Base-by-base conservation (phyloP, 163 green algal species). In the Coccomyxa subellipsoidea region DNA sequence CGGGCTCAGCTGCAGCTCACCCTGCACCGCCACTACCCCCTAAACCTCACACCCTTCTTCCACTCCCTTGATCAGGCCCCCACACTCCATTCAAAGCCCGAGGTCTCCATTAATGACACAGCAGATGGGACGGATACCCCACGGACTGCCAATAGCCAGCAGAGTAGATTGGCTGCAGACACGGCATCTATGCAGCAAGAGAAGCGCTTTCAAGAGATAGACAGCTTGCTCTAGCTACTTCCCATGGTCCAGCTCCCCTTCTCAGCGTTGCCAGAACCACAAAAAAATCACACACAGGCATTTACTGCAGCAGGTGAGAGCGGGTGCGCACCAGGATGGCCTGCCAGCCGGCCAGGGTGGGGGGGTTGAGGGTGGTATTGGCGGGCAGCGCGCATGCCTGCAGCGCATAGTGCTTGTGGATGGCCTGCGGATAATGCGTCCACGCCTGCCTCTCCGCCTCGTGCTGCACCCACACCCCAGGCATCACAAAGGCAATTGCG, bases 371-470 rank as follows among this genome's bases (percentile, higher is more conserved):
- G 1, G 66, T 73, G 66, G 47, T 34, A n/a, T 73, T 36, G 66
- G 66, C 27, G 27, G 66, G 66, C 7, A 34, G 66, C 27, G 32
- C 21, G 29, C n/a, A 36, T 27, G 66, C 66, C n/a, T 73, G 66
- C n/a, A 73, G n/a, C 29, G 66, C 27, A 6, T 73, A 73, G 66
- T 73, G 66, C 66, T 34, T 73, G 66, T 73, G 66, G 66, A 73
- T 73, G 66, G 66, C 66, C 66, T 36, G 66, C 2, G 66, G 66
- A 18, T 18, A 35, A 23, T 36, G 27, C n/a, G 66, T 73, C 66
- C 66, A 73, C 4, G 66, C 66, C n/a, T 73, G 66, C 66, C 66
- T 32, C 66, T 73, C 66, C n/a, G 66, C 66, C 66, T 73, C 66
- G 4, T 73, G 66, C 66, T 73, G 66, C 66, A 73, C 66, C 27